phyloP scores from a whole-genome alignment of 495 filamentous ascomycete species.

The Hyaloscypha finlandica region DNA sequence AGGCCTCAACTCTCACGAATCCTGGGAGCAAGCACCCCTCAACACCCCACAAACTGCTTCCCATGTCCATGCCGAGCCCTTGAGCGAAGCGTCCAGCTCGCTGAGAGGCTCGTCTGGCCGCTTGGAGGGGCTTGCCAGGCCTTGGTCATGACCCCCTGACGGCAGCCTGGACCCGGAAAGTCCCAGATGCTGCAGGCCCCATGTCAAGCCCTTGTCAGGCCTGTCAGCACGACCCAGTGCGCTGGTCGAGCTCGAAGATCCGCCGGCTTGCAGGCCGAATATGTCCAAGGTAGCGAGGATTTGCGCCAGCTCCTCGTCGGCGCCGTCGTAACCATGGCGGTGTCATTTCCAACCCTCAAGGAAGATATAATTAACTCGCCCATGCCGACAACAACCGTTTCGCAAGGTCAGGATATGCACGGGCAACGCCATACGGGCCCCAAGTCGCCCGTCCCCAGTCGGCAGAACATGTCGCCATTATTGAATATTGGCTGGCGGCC shows the following conservation, averaged over 20 bases:
- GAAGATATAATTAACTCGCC: constrained; percentile 11
- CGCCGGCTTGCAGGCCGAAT: constrained; percentile 2
- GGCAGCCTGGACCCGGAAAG: not conserved
- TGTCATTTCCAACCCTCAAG: constrained; percentile 21
- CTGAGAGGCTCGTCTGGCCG: not conserved
- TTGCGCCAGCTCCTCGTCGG: not conserved
- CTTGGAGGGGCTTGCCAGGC: not conserved
- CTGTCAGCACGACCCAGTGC: constrained; percentile 7
- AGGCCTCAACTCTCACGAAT: not conserved
- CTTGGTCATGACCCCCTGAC: not conserved
- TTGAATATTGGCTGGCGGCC: not conserved
- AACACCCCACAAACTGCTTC: not conserved
- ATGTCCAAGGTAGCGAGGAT: constrained; percentile 8
- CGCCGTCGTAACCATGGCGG: not conserved
- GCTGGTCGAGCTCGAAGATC: constrained; percentile 7
- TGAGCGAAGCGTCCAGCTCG: not conserved
- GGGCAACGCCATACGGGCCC: not conserved
- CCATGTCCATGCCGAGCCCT: not conserved
- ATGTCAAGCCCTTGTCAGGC: not conserved
- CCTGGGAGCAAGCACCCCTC: not conserved
- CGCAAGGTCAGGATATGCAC: not conserved
- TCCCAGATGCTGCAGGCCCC: constrained; percentile 11
- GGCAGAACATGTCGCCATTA: not conserved
- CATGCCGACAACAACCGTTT: not conserved
- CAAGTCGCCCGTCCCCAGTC: not conserved